Base-by-base conservation (phyloP, 164 flowering plant genomes). In the Vitis riparia region DNA sequence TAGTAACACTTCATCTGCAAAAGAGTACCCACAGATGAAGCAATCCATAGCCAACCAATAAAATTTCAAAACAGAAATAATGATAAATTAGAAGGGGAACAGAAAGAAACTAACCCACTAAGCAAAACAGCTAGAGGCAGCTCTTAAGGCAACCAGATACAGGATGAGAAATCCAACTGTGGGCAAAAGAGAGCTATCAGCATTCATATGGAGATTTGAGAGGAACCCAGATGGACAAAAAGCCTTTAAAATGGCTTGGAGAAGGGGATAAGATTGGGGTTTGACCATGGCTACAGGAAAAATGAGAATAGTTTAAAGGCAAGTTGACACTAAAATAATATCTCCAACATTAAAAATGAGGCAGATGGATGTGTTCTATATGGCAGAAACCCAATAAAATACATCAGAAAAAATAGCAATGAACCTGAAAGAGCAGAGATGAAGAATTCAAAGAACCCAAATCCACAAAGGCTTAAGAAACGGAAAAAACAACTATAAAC, bases 201-300 rank as follows among this genome's bases (percentile, higher is more conserved):
- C 68, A 30, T n/a, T 29, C 16, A 76, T 17, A 59, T 49, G 23
- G 47, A 55, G 61, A 76, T 53, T 59, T 56, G 51, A 62, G 57
- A 65, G 65, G 48, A 19, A 72, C 60, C 70, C 73, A 72, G 59
- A 55, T 73, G 60, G 23, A 68, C 49, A 56, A 76, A 71, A 55
- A 37, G 3, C 65, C 68, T 12, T 19, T 29, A 8, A 61, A 32
- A 51, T 57, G 66, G 68, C 58, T 37, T 23, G 50, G 23, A 50
- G 69, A 44, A 14, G 29, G 51, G 58, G 62, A 47, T 59, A 44
- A 47, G 14, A 51, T 11, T 47, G 65, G 47, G 57, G 23, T 15
- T 53, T 64, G 69, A 55, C 55, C 53, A 59, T 29, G 27, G 2
- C 23, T 50, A n/a, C 55, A 53, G 3, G 57, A 17, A 47, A 57